Conservation (phyloP, 768 basidiomycete species). For the Auriscalpium microsporum region DNA sequence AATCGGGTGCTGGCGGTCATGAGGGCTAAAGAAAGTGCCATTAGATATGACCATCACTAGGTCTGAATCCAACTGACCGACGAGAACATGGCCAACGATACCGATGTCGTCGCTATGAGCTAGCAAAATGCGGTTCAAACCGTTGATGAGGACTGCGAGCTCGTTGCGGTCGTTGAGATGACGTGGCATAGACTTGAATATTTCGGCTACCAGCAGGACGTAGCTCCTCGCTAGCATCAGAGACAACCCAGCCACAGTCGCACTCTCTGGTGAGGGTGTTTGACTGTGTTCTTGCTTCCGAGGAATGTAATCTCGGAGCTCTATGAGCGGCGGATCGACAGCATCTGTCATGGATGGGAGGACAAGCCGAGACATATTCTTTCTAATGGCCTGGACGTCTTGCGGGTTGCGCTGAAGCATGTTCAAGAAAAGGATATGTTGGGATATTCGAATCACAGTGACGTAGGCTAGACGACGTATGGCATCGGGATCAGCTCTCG, state of each 20-base stretch:
- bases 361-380: slow-evolving; percentile 52
- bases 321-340: neutral
- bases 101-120: slow-evolving; percentile 65
- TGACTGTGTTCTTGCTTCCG: neutral
- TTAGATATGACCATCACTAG: neutral
- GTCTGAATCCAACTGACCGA: slow-evolving; percentile 39
- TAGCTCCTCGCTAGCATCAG: slow-evolving; percentile 60
- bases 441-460: slow-evolving; percentile 57
- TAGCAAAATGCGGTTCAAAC: slow-evolving; percentile 60
- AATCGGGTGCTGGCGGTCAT: slow-evolving; percentile 75
- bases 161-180: slow-evolving; percentile 65
- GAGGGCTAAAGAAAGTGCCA: slow-evolving; percentile 35
- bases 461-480: slow-evolving; percentile 42
- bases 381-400: slow-evolving; percentile 60
- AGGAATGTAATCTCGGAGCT: slow-evolving; percentile 9
- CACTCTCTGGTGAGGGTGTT: slow-evolving; percentile 7
- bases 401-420: slow-evolving; percentile 60
- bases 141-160: slow-evolving; percentile 57
- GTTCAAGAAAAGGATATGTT: slow-evolving; percentile 58
- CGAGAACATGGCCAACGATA: slow-evolving; percentile 66
- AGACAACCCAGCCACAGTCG: slow-evolving; percentile 37
- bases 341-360: slow-evolving; percentile 37
- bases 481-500: slow-evolving; percentile 15
- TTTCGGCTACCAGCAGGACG: slow-evolving; percentile 56
- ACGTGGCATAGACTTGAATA: slow-evolving; percentile 64